phyloP scores from a whole-genome alignment of 2,329 filamentous ascomycete species.

The Penicillium psychrosexuale region DNA sequence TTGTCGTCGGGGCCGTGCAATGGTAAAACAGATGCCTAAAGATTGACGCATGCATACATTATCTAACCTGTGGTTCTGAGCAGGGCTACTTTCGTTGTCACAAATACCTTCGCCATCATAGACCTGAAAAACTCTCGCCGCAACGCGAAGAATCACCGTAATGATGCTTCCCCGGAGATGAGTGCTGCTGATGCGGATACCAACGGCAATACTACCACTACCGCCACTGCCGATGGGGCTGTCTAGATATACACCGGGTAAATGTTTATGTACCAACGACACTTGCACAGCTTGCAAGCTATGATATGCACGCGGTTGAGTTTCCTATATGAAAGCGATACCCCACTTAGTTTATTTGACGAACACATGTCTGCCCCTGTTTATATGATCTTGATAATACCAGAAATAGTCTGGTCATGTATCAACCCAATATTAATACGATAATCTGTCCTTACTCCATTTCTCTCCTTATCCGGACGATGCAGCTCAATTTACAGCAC shows the following conservation, averaged over 20 bases:
- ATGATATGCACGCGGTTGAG: background rate
- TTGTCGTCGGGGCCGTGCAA: conserved; percentile 22
- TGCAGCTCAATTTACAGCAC: background rate
- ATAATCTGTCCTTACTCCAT: background rate
- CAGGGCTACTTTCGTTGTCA: conserved; percentile 25
- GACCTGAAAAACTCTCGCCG: conserved; percentile 20
- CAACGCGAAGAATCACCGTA: conserved; percentile 11
- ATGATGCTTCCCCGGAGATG: background rate
- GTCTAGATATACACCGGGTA: background rate
- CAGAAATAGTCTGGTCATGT: background rate
- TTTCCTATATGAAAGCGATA: conserved; percentile 1
- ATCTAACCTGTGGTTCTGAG: background rate
- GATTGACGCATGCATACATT: background rate
- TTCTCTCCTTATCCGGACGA: background rate
- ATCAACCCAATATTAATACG: conserved; percentile 4
- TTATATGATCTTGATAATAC: background rate
- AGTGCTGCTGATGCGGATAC: background rate
- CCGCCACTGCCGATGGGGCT: background rate
- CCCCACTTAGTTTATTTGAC: conserved; percentile 2
- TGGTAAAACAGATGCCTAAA: conserved; percentile 12
- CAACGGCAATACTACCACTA: background rate
- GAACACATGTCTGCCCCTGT: background rate
- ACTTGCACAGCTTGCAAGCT: background rate
- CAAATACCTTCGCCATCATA: conserved; percentile 21
- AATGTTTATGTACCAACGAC: background rate